phyloP scores from a whole-genome alignment of 805 yeast species.

The Candida cerambycidarum region DNA sequence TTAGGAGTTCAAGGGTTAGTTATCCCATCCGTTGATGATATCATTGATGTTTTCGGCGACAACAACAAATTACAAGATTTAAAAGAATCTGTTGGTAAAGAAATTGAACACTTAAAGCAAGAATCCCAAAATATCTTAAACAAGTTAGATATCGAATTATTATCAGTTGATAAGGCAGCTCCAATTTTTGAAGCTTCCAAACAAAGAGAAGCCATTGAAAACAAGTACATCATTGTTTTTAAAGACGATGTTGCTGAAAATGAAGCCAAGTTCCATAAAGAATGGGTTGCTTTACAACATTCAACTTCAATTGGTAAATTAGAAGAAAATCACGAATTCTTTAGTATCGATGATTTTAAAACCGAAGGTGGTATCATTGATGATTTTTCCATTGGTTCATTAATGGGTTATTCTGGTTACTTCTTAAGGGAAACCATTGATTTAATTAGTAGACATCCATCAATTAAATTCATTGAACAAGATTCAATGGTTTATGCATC shows the following conservation, averaged over 20 bases:
- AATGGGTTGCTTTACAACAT: slow-evolving; percentile 61
- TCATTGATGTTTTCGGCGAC: slow-evolving; percentile 35
- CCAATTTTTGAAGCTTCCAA: slow-evolving; percentile 45
- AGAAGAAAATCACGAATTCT: slow-evolving; percentile 31
- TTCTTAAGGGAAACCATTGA: slow-evolving; percentile 76
- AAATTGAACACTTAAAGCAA: slow-evolving; percentile 6
- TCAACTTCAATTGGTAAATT: slow-evolving; percentile 38
- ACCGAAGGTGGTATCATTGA: slow-evolving; percentile 57
- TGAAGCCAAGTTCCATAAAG: slow-evolving; percentile 62
- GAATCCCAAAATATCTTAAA: slow-evolving; percentile 5
- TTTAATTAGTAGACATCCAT: slow-evolving; percentile 63
- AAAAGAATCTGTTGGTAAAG: slow-evolving; percentile 5
- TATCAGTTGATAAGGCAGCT: slow-evolving; percentile 26
- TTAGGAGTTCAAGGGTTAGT: slow-evolving; percentile 50
- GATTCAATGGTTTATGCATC: slow-evolving; percentile 70
- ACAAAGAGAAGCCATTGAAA: slow-evolving; percentile 55
- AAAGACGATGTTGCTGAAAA: slow-evolving; percentile 59
- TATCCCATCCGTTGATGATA: slow-evolving; percentile 54
- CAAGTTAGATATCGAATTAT: slow-evolving; percentile 11
- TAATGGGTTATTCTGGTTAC: slow-evolving; percentile 83
- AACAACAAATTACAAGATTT: slow-evolving; percentile 10
- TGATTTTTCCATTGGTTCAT: slow-evolving; percentile 55
- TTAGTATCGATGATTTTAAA: slow-evolving; percentile 25
- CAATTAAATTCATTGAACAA: slow-evolving; percentile 67
- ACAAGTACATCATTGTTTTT: slow-evolving; percentile 84